Evolutionary conservation across 140 eudicot genomes (phyloP), one percentile per base, ranked within the genome.

Genomic region (Ambrosia hybrid): DNA sequence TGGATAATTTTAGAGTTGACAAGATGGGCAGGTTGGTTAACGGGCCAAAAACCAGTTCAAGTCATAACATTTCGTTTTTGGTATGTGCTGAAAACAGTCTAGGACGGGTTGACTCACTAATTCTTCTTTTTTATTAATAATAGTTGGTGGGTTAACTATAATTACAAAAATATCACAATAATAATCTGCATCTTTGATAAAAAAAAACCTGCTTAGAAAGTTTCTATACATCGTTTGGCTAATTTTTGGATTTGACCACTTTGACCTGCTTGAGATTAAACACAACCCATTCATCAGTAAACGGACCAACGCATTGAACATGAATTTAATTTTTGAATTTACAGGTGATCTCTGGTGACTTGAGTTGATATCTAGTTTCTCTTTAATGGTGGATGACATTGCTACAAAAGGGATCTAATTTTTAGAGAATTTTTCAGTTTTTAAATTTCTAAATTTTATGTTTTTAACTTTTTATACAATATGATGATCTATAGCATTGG

Each of bases 291-390:
- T 63, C 13, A 7, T 63, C n/a, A 36, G 3, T 6, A 36, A 12
- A 63, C 55, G 0, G 12, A 13, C 56, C 51, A 59, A 41, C 36
- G 8, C 39, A 49, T 76, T 66, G 16, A 65, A 75, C 39, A 0
- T 13, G 59, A 70, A 52, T 34, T 8, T 26, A 12, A 14, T 26
- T 51, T 17, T 15, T 38, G 48, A 66, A 63, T 72, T 74, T 84
- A 60, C 82, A 84, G 89, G 86, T 84, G 71, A 81, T 84, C 12
- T 81, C 81, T 38, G 81, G 78, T 11, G 71, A 73, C 45, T 57
- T 46, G 11, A 53, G 15, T 74, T 80, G 72, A 74, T 61, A 10
- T 45, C 43, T 37, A 21, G 64, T 36, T 68, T 75, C 34, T 67
- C 41, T 64, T 33, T n/a, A 43, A 59, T 37, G 60, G 70, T 12